A percentile compares a stretch with the other conserved stretches of the same genome.
Evolutionary conservation across 495 filamentous ascomycete genomes (phyloP).

Genomic region (Penicillium turbatum): DNA sequence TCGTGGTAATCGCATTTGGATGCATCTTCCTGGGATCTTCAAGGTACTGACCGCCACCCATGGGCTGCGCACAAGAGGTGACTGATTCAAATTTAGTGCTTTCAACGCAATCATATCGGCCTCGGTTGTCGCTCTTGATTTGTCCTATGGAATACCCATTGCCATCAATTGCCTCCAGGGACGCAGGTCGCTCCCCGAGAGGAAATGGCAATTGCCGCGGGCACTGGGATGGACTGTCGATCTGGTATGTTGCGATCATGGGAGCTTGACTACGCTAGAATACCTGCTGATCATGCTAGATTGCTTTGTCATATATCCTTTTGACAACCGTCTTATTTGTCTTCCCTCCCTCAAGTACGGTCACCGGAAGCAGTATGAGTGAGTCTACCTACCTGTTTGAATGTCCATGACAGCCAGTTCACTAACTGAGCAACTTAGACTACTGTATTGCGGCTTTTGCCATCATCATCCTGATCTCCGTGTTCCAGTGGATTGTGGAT

Average conservation of each 20-base stretch:
- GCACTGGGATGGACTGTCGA: slow-evolving; percentile 59
- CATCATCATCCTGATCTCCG: slow-evolving; percentile 60
- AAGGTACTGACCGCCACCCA: slow-evolving; percentile 24
- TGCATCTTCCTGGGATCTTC: slow-evolving; percentile 68
- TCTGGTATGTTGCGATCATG: slow-evolving; percentile 35
- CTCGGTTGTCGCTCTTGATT: slow-evolving; percentile 62
- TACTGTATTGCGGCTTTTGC: slow-evolving; percentile 68
- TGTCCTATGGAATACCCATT: slow-evolving; percentile 69
- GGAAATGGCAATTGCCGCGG: slow-evolving; percentile 55
- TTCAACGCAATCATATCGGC: slow-evolving; percentile 64
- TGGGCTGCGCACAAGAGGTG: background rate
- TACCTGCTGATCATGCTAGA: slow-evolving; percentile 23
- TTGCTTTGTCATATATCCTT: slow-evolving; percentile 60
- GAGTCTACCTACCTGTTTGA: slow-evolving; percentile 17
- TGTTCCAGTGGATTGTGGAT: slow-evolving; percentile 63
- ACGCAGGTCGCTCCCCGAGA: slow-evolving; percentile 53
- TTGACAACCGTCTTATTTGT: slow-evolving; percentile 68
- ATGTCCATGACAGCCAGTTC: background rate
- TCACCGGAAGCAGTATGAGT: slow-evolving; percentile 67
- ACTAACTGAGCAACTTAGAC: slow-evolving; percentile 28
- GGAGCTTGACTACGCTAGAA: slow-evolving; percentile 17
- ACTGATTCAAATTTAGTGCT: slow-evolving; percentile 24
- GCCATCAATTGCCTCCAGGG: slow-evolving; percentile 60
- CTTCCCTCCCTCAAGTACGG: slow-evolving; percentile 61
- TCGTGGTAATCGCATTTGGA: slow-evolving; percentile 62